These are phyloP conservation scores for Fusarium tuaranense DNA, from an alignment of 2,329 filamentous ascomycete genomes.

Conservation along the genomic window DNA sequence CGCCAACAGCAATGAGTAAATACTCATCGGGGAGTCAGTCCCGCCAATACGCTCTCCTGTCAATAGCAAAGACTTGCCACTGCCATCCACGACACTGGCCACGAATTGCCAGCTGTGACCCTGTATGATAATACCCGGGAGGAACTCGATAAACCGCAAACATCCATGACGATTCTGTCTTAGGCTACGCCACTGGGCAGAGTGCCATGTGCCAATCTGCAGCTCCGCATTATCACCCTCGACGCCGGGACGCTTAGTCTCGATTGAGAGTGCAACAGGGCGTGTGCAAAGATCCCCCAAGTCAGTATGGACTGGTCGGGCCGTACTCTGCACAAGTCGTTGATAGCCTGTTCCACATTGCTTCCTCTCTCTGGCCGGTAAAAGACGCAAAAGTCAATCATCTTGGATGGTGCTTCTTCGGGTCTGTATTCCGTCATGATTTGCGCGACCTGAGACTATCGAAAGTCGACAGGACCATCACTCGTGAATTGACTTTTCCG, in stretches of 20 bases:
- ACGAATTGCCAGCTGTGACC: background rate
- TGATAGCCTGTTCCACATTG: constrained; percentile 14
- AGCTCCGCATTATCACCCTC: background rate
- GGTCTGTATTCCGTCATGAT: constrained; percentile 21
- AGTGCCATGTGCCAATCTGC: background rate
- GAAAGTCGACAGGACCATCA: constrained; percentile 9
- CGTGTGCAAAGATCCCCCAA: background rate
- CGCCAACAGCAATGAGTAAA: background rate
- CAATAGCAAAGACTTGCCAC: background rate
- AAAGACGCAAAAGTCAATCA: constrained; percentile 33
- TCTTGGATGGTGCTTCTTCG: constrained; percentile 27
- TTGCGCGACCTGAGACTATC: constrained; percentile 3
- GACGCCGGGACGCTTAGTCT: background rate
- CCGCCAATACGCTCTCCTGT: background rate
- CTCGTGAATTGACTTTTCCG: constrained; percentile 9
- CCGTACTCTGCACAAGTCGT: constrained; percentile 10
- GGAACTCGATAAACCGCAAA: background rate
- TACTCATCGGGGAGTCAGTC: background rate
- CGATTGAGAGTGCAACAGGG: background rate
- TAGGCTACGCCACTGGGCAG: background rate
- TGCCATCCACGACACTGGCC: background rate
- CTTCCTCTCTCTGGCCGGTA: constrained; percentile 6
- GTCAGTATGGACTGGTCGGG: constrained; percentile 46
- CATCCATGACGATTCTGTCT: background rate
- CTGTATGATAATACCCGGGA: background rate